Base-by-base conservation (phyloP, 108 stramenopile genomes). In the Pseudonitzschia pungens region DNA sequence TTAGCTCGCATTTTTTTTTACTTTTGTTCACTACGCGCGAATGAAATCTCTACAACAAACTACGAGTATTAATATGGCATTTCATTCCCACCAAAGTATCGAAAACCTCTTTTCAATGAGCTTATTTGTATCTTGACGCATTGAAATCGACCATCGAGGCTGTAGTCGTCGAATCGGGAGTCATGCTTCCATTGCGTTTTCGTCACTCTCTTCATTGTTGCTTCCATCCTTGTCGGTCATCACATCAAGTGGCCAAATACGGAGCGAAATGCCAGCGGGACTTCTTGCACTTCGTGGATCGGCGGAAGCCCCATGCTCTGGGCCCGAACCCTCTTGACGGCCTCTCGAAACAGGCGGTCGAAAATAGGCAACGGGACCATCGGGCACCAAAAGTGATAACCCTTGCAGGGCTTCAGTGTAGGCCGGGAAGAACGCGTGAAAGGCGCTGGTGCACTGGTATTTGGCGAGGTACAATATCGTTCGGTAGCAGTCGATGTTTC, bases 301-400 rank as follows among this genome's bases (percentile, higher is more conserved):
- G 81, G 81, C 14, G 78, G 74, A n/a, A 60, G 52, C 29, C 75
- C 67, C 50, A 69, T 65, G 48, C 58, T 76, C 33, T 81, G 77
- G 11, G 65, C 71, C 3, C 75, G 63, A 65, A 82, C 77, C 56
- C 80, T 70, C 26, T 84, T 74, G 26, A 84, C 84, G 51, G 87
- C 93, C 50, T 94, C 93, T 36, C 89, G 80, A 72, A 92, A 88
- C 28, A 92, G 76, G 20, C 88, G 84, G 69, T 94, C 93, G 74
- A 92, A 94, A 9, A 94, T 89, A 8, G 91, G 87, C 50, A 88
- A 36, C 18, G 91, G 89, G 18, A 86, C 90, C 56, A 82, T 81
- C 32, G 90, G 85, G 77, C 93, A 90, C 92, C 92, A 93, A 59
- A 89, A 93, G 62, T 94, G 92, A 74, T 90, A 94, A 24, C 92